phyloP scores from a whole-genome alignment of 352 stramenopile species.

The Phytophthora aleatoria region DNA sequence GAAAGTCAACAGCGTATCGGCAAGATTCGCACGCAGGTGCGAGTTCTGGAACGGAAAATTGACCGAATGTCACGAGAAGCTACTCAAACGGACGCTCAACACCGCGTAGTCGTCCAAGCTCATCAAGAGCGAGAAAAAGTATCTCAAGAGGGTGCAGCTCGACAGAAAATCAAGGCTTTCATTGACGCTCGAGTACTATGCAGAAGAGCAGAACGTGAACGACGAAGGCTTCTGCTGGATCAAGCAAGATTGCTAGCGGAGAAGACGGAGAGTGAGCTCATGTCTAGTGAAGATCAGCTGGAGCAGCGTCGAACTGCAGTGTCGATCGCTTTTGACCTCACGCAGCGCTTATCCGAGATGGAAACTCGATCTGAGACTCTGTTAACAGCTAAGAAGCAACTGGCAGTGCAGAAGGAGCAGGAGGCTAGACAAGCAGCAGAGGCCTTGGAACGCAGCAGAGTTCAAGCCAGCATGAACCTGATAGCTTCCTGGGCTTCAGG shows the following conservation, averaged over 20 bases:
- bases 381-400: slow-evolving; percentile 14
- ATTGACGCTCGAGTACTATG: slow-evolving; percentile 26
- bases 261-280: slow-evolving; percentile 42
- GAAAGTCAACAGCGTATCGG: slow-evolving; percentile 24
- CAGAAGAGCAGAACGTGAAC: slow-evolving; percentile 20
- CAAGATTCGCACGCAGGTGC: slow-evolving; percentile 36
- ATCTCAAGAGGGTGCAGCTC: slow-evolving; percentile 25
- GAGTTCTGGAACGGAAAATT: slow-evolving; percentile 46
- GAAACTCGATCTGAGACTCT: slow-evolving; percentile 28
- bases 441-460: slow-evolving; percentile 12
- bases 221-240: slow-evolving; percentile 8
- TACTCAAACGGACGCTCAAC: slow-evolving; percentile 8
- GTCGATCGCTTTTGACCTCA: slow-evolving; percentile 16
- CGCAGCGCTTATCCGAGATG: slow-evolving; percentile 26
- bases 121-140: slow-evolving; percentile 20
- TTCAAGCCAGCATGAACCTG: slow-evolving; percentile 36
- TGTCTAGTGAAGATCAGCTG: slow-evolving; percentile 42
- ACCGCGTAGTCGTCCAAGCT: slow-evolving; percentile 21
- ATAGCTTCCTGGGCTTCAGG: slow-evolving; percentile 46
- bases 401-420: slow-evolving; percentile 32
- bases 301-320: slow-evolving; percentile 27
- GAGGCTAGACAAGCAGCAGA: slow-evolving; percentile 20
- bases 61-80: slow-evolving; percentile 19
- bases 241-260: slow-evolving; percentile 33
- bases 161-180: slow-evolving; percentile 47